A percentile compares a stretch with the other conserved stretches of the same genome.
Evolutionary conservation across 345 rosid species (phyloP).

Genomic region (Eucalyptus paniculata): DNA sequence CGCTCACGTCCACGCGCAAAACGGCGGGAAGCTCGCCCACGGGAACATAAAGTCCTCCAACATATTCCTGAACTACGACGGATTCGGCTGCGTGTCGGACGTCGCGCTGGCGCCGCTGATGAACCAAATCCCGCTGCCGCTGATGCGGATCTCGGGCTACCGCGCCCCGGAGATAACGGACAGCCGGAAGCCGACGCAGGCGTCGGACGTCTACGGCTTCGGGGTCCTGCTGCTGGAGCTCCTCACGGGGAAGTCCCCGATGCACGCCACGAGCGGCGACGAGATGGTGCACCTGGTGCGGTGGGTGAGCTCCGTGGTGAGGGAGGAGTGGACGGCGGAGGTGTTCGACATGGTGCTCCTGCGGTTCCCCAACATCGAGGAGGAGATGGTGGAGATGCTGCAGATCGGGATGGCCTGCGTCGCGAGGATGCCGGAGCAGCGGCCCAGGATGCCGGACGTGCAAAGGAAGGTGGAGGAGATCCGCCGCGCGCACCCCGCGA

Average conservation of each 20-base stretch:
- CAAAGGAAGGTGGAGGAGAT: constrained; percentile 62
- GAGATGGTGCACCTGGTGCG: constrained; percentile 73
- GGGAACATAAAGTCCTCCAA: constrained; percentile 90
- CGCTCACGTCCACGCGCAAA: constrained; percentile 54
- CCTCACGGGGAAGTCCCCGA: constrained; percentile 71
- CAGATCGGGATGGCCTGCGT: constrained; percentile 87
- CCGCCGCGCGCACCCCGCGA: constrained; percentile 15
- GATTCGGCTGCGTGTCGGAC: constrained; percentile 62
- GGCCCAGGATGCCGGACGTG: constrained; percentile 67
- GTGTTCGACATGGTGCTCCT: constrained; percentile 81
- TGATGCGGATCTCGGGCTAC: constrained; percentile 57
- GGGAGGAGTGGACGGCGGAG: constrained; percentile 99
- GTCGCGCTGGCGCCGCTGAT: constrained; percentile 60
- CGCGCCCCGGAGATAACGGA: constrained; percentile 92
- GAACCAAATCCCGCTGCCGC: constrained; percentile 49
- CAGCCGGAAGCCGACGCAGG: constrained; percentile 61
- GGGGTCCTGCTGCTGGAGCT: constrained; percentile 87
- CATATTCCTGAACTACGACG: constrained; percentile 51
- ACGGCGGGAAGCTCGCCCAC: constrained; percentile 68
- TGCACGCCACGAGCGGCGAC: constrained; percentile 36
- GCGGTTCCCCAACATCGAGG: constrained; percentile 85
- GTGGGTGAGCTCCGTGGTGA: constrained; percentile 94
- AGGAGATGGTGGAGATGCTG: constrained; percentile 96
- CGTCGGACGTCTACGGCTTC: constrained; percentile 74
- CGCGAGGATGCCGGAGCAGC: constrained; percentile 55